Conservation (phyloP, 2,329 filamentous ascomycete genomes). For the Aureobasidium lini region DNA sequence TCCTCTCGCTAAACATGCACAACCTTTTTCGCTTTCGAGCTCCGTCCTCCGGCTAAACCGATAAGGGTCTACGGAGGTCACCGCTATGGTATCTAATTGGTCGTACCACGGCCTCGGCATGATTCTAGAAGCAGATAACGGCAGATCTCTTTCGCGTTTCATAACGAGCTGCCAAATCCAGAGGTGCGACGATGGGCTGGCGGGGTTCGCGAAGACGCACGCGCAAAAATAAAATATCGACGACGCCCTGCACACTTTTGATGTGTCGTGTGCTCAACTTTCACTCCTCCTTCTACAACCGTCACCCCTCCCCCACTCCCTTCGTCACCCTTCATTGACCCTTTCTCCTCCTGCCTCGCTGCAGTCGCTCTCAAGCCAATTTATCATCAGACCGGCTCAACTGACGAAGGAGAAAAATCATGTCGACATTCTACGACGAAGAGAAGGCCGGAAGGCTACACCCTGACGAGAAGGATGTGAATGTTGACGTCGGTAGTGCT, state of each 20-base stretch:
- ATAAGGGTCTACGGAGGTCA: constrained; percentile 6
- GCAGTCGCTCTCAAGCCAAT: not conserved
- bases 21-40: not conserved
- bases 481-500: constrained; percentile 8
- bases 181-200: constrained; percentile 4
- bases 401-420: constrained; percentile 5
- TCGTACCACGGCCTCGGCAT: not conserved
- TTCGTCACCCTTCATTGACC: not conserved
- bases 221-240: constrained; percentile 10
- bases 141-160: constrained; percentile 11
- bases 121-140: constrained; percentile 12
- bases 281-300: not conserved
- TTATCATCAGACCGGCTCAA: not conserved
- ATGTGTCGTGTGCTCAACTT: constrained; percentile 13
- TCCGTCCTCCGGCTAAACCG: not conserved
- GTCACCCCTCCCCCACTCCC: not conserved
- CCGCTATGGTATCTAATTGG: constrained; percentile 8
- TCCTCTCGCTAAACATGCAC: not conserved
- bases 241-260: not conserved
- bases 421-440: constrained; percentile 8
- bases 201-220: constrained; percentile 1
- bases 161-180: constrained; percentile 13
- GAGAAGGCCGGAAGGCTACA: constrained; percentile 3
- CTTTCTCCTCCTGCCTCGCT: constrained; percentile 1
- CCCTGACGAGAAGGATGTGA: constrained; percentile 8